Evolutionary conservation across 139 green algal genomes (phyloP).

Genomic region (Micractinium sp.): DNA sequence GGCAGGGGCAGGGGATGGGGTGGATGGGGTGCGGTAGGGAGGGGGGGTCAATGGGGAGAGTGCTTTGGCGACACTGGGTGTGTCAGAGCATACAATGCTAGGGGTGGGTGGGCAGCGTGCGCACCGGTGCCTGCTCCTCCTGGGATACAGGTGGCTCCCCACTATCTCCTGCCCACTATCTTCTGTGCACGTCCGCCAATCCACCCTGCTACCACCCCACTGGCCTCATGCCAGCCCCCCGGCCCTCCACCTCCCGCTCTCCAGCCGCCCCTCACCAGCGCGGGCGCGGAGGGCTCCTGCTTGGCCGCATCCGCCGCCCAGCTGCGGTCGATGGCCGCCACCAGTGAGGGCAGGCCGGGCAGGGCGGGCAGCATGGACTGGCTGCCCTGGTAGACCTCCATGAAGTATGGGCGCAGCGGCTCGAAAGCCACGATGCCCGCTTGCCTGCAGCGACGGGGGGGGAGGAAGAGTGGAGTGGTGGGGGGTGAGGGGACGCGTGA

Average conservation of each 20-base stretch:
- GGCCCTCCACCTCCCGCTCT: no score
- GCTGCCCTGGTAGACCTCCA: conserved; percentile 80
- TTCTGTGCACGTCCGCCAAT: no score
- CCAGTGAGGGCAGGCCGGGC: conserved; percentile 65
- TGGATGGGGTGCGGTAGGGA: neutral
- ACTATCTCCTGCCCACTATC: no score
- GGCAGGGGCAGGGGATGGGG: neutral
- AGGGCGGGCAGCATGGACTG: conserved; percentile 76
- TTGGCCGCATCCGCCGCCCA: conserved; percentile 67
- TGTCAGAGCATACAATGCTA: no score
- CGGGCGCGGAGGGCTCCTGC: conserved; percentile 71
- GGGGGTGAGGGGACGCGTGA: neutral
- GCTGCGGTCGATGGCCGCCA: conserved; percentile 74
- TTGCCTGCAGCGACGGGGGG: conserved; percentile 63
- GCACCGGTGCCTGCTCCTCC: no score
- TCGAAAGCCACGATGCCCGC: conserved; percentile 92
- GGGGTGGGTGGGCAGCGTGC: no score
- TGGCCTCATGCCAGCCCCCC: neutral
- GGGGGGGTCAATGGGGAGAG: no score
- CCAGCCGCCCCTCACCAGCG: conserved; percentile 51
- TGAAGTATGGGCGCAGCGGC: conserved; percentile 85
- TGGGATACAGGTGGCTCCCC: no score
- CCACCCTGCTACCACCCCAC: neutral
- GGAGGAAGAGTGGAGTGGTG: no score
- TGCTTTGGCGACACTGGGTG: no score